Evolutionary conservation across 805 yeast species (phyloP).

Genomic region (Sungouiozyma intestinalis): DNA sequence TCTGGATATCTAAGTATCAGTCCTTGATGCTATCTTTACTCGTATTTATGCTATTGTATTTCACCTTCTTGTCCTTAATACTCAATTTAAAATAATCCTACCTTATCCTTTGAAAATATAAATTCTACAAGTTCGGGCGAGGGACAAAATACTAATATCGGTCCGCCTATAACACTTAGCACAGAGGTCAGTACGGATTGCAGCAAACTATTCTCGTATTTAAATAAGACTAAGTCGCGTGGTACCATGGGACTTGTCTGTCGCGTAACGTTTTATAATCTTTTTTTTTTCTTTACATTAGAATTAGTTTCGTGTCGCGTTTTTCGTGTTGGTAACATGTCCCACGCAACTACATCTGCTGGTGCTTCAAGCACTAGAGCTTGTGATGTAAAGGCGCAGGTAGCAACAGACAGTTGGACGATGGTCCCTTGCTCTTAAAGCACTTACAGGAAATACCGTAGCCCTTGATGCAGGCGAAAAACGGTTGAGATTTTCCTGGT

Average conservation of each 20-base stretch:
- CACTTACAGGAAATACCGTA: no score
- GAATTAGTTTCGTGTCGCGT: background rate
- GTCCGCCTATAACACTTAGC: no score
- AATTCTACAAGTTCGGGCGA: no score
- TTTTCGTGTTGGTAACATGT: constrained; percentile 1
- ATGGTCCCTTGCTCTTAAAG: no score
- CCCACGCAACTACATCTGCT: background rate
- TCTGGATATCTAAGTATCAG: no score
- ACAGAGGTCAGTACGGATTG: no score
- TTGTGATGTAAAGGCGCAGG: background rate
- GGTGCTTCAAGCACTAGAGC: background rate
- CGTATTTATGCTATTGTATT: background rate
- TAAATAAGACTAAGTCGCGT: background rate
- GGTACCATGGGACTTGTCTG: background rate
- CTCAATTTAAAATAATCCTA: background rate
- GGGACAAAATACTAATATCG: no score
- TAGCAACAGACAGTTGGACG: background rate
- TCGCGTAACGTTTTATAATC: background rate
- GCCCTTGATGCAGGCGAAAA: no score
- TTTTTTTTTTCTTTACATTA: background rate
- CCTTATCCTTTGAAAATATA: background rate
- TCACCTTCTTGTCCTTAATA: background rate
- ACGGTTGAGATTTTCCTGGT: no score
- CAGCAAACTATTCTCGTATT: background rate
- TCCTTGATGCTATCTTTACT: no score